phyloP scores from a whole-genome alignment of 2,329 filamentous ascomycete genomes.

The Penicillium hesseltinei region DNA sequence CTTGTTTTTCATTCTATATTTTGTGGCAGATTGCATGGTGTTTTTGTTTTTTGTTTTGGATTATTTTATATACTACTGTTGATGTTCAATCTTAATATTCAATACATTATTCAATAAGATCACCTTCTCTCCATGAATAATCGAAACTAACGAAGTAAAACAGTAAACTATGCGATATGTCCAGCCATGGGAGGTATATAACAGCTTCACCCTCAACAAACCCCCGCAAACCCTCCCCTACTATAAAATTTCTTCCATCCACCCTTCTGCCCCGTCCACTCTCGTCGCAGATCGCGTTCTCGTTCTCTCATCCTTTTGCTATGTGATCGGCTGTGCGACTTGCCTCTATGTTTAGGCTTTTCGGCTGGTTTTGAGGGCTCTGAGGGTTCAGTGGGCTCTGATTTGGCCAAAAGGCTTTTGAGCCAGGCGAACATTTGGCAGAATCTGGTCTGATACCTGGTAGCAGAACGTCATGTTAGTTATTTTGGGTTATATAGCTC shows the following conservation, averaged over 20 bases:
- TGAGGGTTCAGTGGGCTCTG: not conserved
- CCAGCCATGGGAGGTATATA: too few species aligned
- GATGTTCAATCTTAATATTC: not conserved
- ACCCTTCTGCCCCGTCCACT: slow-evolving; percentile 4
- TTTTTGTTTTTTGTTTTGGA: not conserved
- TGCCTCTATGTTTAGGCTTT: not conserved
- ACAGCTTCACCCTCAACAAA: not conserved
- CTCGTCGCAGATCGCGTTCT: slow-evolving; percentile 1
- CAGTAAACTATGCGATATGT: not conserved
- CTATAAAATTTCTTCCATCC: slow-evolving; percentile 1
- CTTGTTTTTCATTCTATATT: slow-evolving; percentile 1
- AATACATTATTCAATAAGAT: not conserved
- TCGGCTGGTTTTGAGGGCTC: not conserved
- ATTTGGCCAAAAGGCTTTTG: not conserved
- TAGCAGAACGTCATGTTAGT: not conserved
- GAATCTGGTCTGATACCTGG: not conserved
- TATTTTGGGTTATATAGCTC: not conserved
- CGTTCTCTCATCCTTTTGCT: slow-evolving; percentile 3
- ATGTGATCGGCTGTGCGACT: not conserved
- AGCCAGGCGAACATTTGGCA: not conserved
- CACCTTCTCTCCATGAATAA: not conserved
- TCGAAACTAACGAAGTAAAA: not conserved
- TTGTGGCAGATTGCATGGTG: slow-evolving; percentile 16
- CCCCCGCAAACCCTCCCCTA: not conserved
- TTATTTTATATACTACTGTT: not conserved